Evolutionary conservation across 352 stramenopile genomes (phyloP), one percentile per base, ranked within the genome.

Genomic region (Globisporangium heterothallicum): DNA sequence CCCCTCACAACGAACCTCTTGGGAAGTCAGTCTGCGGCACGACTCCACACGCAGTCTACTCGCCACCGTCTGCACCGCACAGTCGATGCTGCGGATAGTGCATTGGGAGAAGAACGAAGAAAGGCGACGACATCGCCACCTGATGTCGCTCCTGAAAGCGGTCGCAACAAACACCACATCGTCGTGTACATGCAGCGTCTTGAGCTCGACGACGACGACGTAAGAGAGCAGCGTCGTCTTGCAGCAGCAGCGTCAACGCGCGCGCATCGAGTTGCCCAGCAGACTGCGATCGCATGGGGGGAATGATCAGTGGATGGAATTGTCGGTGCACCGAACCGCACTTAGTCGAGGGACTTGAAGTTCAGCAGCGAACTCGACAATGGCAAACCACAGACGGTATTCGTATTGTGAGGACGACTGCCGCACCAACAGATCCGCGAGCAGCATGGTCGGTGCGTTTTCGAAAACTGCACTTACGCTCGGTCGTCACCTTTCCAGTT

Each of bases 141-240:
- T 13, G 30, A 36, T 36, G 9, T 36, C 30, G 30, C 6, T 13
- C 12, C 30, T 8, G 30, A 36, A 36, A 8, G 3, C 30, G 6
- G 49, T 13, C 16, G 41, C 59, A 55, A 12, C 36, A 53, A 49
- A 19, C 56, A 43, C 16, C 34, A 57, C 36, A 74, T 80, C 34
- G 49, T 80, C 40, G 70, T 80, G 27, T 64, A 75, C 51, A 71
- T 80, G 65, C 64, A 54, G 13, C 62, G 58, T 3, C 49, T 80
- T 14, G 54, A 67, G 53, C 34, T 80, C 2, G 41, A 27, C 12
- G 49, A 51, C 6, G 29, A 48, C 10, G 44, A 45, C 8, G 14
- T 45, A 4, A 42, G 47, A 7, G 22, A 51, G 27, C 13, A 47
- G 22, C 13, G 26, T 4, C 6, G 24, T 18, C 1, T 12, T 18